Base-by-base conservation (phyloP, 2,329 filamentous ascomycete genomes). In the Malbranchea zuffiana region DNA sequence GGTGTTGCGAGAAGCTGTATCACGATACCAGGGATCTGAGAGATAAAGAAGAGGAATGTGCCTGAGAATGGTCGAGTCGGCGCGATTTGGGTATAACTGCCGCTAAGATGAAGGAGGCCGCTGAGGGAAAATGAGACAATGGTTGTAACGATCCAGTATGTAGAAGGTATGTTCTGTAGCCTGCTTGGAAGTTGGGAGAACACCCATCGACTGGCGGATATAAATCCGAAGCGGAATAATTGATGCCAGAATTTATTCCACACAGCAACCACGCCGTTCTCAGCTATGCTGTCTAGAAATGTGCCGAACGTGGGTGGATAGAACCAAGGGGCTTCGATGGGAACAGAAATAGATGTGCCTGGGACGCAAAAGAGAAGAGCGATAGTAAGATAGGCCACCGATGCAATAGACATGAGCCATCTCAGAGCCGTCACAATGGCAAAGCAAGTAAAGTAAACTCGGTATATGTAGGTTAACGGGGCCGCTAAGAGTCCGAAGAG, bases 201-300 rank as follows among this genome's bases (percentile, higher is more conserved):
- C 45, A 43, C 44, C 47, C 41, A 75, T 32, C 47, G 65, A 54
- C 12, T 67, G 16, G 47, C 56, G 16, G 44, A 51, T 59, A 26
- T 43, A 36, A 43, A 55, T 46, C 74, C 75, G 38, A 76, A 71
- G 1, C 86, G 80, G 61, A 94, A 92, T 2, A 80, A 78, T 59
- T 95, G 87, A 57, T 96, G 88, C 88, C 88, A 95, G 70, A 77
- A 88, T 15, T 67, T 68, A 29, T 82, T 78, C 88, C 88, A 96
- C 60, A 80, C 81, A 1, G 86, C 87, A 1, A 73, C 69, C 2
- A 95, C 65, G 0, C 88, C 87, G 41, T 74, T 67, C 43, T 85
- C 74, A 7, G 62, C 38, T 4, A 61, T 38, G 0, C 55, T 46
- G 12, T 41, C 30, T 19, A 55, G 25, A 44, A 69, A 67, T 2